Evolutionary conservation across 495 filamentous ascomycete species (phyloP), one percentile per base, ranked within the genome.

Genomic region (Annulohypoxylon nitens): DNA sequence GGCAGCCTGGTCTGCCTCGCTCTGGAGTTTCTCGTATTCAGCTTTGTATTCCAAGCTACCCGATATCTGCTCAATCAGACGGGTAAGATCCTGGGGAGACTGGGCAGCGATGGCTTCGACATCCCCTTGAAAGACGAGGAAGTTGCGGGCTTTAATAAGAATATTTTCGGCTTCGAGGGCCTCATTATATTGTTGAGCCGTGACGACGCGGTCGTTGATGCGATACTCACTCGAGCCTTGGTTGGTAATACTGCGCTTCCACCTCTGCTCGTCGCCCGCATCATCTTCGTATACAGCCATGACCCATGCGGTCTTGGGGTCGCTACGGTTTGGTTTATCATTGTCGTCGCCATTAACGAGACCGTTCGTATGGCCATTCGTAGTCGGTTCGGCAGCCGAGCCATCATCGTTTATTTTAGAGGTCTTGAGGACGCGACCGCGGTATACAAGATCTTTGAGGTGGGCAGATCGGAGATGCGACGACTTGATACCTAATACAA

Each of bases 271-370:
- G 68, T 98, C 95, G 37, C 95, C 95, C 2, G 94, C 94, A 80
- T 98, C 96, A 73, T 99, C 96, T 78, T 98, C 95, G 81, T 98
- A 99, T 37, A 98, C 94, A 7, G 96, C 96, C 94, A 97, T 98
- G 3, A 99, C 96, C 95, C 95, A 99, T 3, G 96, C 96, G 6
- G 91, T 94, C 74, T 92, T 93, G 0, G 96, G 97, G 71, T 98
- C 95, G 23, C 83, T 80, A 39, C 84, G 84, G 36, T 86, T 84
- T 53, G 89, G 87, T 25, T 85, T 83, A 26, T 88, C 87, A 39
- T 90, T 85, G 18, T 85, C 86, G 34, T 90, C 87, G 54, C 82
- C 86, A 34, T 84, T 82, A 26, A 85, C 83, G 61, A 85, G 79
- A 10, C 88, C 87, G 53, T 85, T 84, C 6, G 78, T 81, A 57